Conservation (phyloP, 2,329 filamentous ascomycete species). For the Penicillium sp. region DNA sequence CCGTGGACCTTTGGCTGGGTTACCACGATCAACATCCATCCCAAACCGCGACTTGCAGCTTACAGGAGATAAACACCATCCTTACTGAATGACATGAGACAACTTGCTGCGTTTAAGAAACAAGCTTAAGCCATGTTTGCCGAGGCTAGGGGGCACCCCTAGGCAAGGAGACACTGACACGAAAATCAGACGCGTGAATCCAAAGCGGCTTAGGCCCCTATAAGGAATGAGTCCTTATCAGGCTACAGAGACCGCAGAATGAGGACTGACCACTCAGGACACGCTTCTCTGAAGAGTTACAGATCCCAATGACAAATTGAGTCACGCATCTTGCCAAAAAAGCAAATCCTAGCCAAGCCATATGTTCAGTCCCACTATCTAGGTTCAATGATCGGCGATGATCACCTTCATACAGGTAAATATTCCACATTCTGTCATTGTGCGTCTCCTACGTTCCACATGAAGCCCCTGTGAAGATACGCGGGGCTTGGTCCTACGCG, state of each 20-base stretch:
- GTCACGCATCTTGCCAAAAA: constrained; percentile 4
- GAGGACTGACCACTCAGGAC: neutral
- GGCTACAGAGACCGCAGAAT: neutral
- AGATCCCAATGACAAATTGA: neutral
- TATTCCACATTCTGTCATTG: constrained; percentile 32
- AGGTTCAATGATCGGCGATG: constrained; percentile 30
- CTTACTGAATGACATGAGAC: constrained; percentile 1
- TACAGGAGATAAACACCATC: neutral
- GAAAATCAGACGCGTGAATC: neutral
- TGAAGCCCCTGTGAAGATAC: constrained; percentile 27
- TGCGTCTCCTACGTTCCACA: constrained; percentile 28
- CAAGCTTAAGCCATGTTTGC: neutral
- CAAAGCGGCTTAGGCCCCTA: neutral
- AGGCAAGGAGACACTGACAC: constrained; percentile 9
- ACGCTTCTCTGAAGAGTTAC: neutral
- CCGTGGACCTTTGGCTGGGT: too few species aligned
- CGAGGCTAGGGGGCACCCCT: neutral
- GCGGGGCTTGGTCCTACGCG: constrained; percentile 27
- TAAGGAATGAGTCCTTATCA: neutral
- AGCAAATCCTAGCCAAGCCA: constrained; percentile 18
- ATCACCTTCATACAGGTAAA: constrained; percentile 20
- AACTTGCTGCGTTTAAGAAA: neutral
- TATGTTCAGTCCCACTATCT: constrained; percentile 11
- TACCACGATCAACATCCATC: too few species aligned
- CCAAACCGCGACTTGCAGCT: too few species aligned